phyloP scores from a whole-genome alignment of 1,284 basidiomycete species.

The Violaceomyces palustris region DNA sequence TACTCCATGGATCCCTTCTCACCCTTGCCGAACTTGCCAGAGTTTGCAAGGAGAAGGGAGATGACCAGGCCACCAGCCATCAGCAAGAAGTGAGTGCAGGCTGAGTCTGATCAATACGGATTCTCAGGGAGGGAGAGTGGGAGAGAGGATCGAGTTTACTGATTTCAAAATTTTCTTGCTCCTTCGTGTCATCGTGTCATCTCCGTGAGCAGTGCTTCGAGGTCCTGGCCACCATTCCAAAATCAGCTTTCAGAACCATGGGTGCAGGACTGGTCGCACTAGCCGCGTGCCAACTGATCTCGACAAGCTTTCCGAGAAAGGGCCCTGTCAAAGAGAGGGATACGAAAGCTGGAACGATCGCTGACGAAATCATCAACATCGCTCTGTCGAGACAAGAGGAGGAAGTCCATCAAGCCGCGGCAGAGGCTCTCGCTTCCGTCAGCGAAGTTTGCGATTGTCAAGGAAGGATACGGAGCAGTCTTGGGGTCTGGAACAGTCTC shows the following conservation, averaged over 20 bases:
- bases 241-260: no score
- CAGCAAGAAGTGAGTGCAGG: no score
- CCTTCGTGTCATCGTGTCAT: no score
- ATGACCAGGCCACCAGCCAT: no score
- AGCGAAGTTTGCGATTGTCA: constrained; percentile 66
- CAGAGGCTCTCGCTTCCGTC: constrained; percentile 63
- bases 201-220: no score
- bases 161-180: no score
- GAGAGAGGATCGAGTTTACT: no score
- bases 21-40: constrained; percentile 71
- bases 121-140: no score
- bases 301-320: constrained; percentile 53
- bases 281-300: constrained; percentile 70
- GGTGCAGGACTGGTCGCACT: constrained; percentile 70
- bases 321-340: constrained; percentile 54
- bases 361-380: constrained; percentile 69
- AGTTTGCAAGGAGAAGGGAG: no score
- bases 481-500: constrained; percentile 63
- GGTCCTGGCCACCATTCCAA: no score
- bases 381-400: constrained; percentile 67
- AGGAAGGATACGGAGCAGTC: constrained; percentile 38
- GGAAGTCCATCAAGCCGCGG: constrained; percentile 69
- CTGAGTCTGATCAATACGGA: no score
- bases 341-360: no score
- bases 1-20: constrained; percentile 76